Base-by-base conservation (phyloP, 2,329 filamentous ascomycete genomes). In the Trichoderma sp. region DNA sequence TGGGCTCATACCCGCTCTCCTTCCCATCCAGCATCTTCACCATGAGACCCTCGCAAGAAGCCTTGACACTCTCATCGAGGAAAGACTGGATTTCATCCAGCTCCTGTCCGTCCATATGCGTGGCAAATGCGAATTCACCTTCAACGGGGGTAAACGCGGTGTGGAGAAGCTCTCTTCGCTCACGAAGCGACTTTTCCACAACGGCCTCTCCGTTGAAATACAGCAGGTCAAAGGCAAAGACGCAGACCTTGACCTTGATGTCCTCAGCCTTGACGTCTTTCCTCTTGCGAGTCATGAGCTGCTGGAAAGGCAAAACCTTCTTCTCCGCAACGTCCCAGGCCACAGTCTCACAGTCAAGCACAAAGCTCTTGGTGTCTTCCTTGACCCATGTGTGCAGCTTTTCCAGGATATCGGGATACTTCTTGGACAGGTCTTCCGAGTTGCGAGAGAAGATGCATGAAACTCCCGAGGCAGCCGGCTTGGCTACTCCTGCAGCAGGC, bases 271-370 rank as follows among this genome's bases (percentile, higher is more conserved):
- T 97, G 73, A 98, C 95, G 71, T 98, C 94, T 79, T 98, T 99
- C 76, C 91, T 90, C 81, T 99, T 99, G 63, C 95, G 86, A 15
- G 95, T 98, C 95, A 98, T 98, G 51, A 99, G 85, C 75, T 97
- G 93, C 77, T 99, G 95, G 81, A 99, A 99, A 0, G 95, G 95
- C 45, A 99, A 78, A 15, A 99, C 92, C 77, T 97, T 97, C 83
- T 97, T 97, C 81, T 95, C 92, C 1, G 85, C 83, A n/a, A 92
- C 85, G 76, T 99, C 95, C 94, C 95, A 98, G 0, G 91, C 95
- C 14, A 98, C 95, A 0, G 94, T 97, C 80, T 99, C 95, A 75
- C 95, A 99, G 75, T 99, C 95, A n/a, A 99, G 82, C 15, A 99
- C 95, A 73, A 99, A 99, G 74, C 93, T 97, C 78, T 91, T 92